phyloP scores from a whole-genome alignment of 179 eudicot genomes.

The Pouteria campechiana region DNA sequence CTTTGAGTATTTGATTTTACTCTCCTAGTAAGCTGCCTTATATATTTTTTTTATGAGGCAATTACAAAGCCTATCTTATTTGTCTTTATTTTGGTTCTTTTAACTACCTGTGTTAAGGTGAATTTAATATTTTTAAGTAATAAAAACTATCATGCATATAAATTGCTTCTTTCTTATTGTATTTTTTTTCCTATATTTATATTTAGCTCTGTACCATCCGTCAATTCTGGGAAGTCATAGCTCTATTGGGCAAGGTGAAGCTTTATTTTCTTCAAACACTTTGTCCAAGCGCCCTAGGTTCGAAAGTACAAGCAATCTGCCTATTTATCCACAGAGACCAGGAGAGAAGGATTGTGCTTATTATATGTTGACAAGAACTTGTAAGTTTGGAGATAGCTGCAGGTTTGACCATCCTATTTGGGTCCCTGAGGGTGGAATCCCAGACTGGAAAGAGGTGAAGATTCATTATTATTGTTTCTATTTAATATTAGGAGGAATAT shows the following conservation, averaged over 20 bases:
- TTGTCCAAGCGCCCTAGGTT: conserved; percentile 94
- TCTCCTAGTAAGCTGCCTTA: not conserved
- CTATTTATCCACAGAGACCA: conserved; percentile 98
- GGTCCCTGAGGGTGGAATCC: conserved; percentile 99
- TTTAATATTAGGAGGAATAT: conserved; percentile 8
- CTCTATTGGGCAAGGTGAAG: conserved; percentile 76
- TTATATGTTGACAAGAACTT: conserved; percentile 98
- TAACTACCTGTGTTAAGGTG: not conserved
- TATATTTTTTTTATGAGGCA: not conserved
- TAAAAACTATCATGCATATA: conserved; percentile 12
- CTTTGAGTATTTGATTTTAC: not conserved
- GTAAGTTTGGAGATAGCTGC: conserved; percentile 98
- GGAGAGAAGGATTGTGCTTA: conserved; percentile 95
- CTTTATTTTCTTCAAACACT: conserved; percentile 76
- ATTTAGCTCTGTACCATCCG: conserved; percentile 78
- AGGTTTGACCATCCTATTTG: conserved; percentile 99
- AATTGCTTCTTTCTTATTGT: conserved; percentile 23
- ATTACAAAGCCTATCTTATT: too few relatives aligned
- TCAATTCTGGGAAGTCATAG: conserved; percentile 66
- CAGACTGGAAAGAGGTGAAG: conserved; percentile 99
- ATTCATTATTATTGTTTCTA: conserved; percentile 24
- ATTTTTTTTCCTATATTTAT: conserved; percentile 32
- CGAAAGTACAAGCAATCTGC: conserved; percentile 76
- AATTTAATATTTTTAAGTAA: conserved; percentile 6
- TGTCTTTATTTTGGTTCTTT: too few relatives aligned